Evolutionary conservation across 2,329 filamentous ascomycete species (phyloP), one percentile per base, ranked within the genome.

Genomic region (Corniculantispora saksenae): DNA sequence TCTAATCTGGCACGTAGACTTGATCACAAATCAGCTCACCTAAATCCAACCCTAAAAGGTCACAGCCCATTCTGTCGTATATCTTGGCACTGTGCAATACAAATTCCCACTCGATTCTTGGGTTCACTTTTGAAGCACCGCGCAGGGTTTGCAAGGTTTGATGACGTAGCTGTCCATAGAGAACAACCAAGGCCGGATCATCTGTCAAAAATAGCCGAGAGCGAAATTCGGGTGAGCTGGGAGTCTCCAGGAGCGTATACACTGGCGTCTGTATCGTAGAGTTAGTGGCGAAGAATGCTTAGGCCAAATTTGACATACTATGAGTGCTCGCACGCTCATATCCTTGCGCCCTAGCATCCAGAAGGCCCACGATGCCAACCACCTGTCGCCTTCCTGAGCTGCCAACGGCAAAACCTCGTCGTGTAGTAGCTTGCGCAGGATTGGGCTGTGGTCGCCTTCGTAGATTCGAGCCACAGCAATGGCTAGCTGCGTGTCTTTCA

Each of bases 331-430:
- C 8, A 97, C 93, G 7, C 94, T 91, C 82, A 93, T 91, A 69
- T 96, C 91, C 66, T 89, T 87, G 67, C 91, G 86, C 45, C 88
- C 88, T 6, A 98, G 83, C 84, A 97, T 92, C 90, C 93, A 97
- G 74, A 97, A 97, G 2, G 92, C 92, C 95, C 95, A 99, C 0
- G 91, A 95, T 13, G 94, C 92, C 66, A 97, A 86, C 94, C 95
- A 99, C 65, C 94, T 86, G 73, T 99, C 94, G 2, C 93, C 93
- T 68, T 94, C 89, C 48, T 88, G 84, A 0, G 91, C 88, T 21
- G 95, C 95, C 67, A 91, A 79, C 0, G 89, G 86, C 0, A 98
- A 82, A 1, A 98, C 86, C 67, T 90, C 91, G 13, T 97, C 91
- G 71, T 92, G 87, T 1, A 99, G 81, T 10, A 99, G 83, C 64